Conservation (phyloP, 305 asterid genomes). For the Withania somnifera region DNA sequence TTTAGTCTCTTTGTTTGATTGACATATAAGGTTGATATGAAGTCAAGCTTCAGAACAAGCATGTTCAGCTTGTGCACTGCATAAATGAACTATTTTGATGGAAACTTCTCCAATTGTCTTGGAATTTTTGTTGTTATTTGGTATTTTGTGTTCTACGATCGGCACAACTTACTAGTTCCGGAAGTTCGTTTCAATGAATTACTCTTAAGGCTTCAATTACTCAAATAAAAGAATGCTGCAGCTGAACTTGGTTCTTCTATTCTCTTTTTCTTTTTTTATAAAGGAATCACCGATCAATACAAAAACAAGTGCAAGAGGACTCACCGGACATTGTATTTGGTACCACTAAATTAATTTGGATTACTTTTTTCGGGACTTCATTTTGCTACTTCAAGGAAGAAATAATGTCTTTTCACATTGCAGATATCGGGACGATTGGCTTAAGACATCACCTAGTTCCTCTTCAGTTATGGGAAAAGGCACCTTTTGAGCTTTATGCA, state of each 20-base stretch:
- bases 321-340: not conserved
- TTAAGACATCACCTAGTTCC: slow-evolving; percentile 83
- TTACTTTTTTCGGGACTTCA: slow-evolving; percentile 1
- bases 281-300: not conserved
- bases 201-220: not conserved
- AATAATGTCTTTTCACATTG: slow-evolving; percentile 15
- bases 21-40: not conserved
- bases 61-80: not conserved
- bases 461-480: slow-evolving; percentile 94
- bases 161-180: not conserved
- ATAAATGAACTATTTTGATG: not conserved
- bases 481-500: slow-evolving; percentile 98
- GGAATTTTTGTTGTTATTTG: no score
- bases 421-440: slow-evolving; percentile 99
- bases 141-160: no score
- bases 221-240: not conserved
- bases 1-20: not conserved
- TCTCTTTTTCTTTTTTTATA: not conserved
- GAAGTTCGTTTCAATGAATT: not conserved
- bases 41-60: not conserved
- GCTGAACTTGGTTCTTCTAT: slow-evolving; percentile 1
- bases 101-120: not conserved
- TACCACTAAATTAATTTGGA: not conserved
- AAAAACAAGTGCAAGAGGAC: not conserved
- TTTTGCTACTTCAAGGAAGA: slow-evolving; percentile 7